phyloP scores from a whole-genome alignment of 768 basidiomycete species.

The Artomyces pyxidatus region DNA sequence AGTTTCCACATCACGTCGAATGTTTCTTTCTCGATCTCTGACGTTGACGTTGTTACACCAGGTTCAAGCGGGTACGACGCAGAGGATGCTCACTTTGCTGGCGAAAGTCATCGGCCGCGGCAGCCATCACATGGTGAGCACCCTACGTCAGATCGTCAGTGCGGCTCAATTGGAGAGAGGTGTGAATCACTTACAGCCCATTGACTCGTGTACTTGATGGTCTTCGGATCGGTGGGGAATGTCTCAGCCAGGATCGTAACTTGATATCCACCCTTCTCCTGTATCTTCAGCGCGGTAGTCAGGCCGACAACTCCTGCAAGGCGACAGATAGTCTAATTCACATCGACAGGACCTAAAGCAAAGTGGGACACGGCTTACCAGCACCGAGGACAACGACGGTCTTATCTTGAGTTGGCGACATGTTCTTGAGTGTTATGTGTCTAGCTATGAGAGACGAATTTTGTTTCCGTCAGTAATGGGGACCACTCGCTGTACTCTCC shows the following conservation, averaged over 20 bases:
- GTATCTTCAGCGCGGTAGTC: slow-evolving; percentile 64
- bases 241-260: slow-evolving; percentile 67
- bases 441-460: too few species aligned
- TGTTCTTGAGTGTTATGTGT: too few species aligned
- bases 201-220: slow-evolving; percentile 68
- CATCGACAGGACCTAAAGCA: neutral
- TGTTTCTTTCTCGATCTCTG: slow-evolving; percentile 65
- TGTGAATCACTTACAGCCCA: slow-evolving; percentile 58
- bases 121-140: slow-evolving; percentile 65
- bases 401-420: neutral
- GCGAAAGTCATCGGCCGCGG: slow-evolving; percentile 35
- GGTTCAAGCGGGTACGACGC: neutral
- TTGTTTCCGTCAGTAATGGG: too few species aligned
- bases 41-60: neutral
- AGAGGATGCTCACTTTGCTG: slow-evolving; percentile 41
- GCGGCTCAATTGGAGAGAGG: neutral
- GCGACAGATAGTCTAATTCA: neutral
- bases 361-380: slow-evolving; percentile 20
- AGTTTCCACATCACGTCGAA: slow-evolving; percentile 71
- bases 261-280: slow-evolving; percentile 49
- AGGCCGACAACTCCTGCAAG: slow-evolving; percentile 66
- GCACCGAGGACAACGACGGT: slow-evolving; percentile 33
- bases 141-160: slow-evolving; percentile 37
- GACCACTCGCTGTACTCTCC: too few species aligned
- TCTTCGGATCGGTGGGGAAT: slow-evolving; percentile 65